Conservation (phyloP, 1,284 basidiomycete genomes). For the Vanrija sp. region DNA sequence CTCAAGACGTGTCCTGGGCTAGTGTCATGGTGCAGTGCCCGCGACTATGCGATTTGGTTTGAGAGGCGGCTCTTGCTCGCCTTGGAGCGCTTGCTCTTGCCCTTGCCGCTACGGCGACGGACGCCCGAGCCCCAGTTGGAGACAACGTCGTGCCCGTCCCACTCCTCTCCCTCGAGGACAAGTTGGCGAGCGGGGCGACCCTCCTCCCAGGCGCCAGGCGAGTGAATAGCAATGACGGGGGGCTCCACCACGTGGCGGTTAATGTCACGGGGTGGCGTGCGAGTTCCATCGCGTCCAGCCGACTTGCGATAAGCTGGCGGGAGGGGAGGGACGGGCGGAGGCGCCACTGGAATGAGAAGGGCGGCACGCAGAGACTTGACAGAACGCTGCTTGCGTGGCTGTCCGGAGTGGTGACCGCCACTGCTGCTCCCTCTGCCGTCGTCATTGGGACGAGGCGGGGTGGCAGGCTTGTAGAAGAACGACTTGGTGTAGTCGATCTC, state of each 20-base stretch:
- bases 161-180: slow-evolving; percentile 46
- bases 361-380: slow-evolving; percentile 45
- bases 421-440: too few relatives aligned
- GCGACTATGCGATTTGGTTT: too few relatives aligned
- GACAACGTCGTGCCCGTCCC: slow-evolving; percentile 28
- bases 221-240: slow-evolving; percentile 40
- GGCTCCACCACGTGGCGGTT: slow-evolving; percentile 14
- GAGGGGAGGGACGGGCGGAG: slow-evolving; percentile 37
- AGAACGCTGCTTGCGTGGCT: slow-evolving; percentile 26
- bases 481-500: slow-evolving; percentile 45
- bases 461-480: slow-evolving; percentile 49
- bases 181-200: slow-evolving; percentile 39
- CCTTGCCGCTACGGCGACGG: slow-evolving; percentile 4
- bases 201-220: slow-evolving; percentile 42
- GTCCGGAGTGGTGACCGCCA: neutral
- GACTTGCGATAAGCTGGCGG: slow-evolving; percentile 19
- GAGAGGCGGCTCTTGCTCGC: too few relatives aligned
- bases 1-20: too few relatives aligned
- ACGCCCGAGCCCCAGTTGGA: slow-evolving; percentile 14
- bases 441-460: slow-evolving; percentile 27
- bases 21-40: too few relatives aligned
- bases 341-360: slow-evolving; percentile 33
- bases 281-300: neutral
- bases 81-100: neutral
- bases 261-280: slow-evolving; percentile 6